phyloP scores from a whole-genome alignment of 2,329 filamentous ascomycete species.

The Trichoderma harzianum region DNA sequence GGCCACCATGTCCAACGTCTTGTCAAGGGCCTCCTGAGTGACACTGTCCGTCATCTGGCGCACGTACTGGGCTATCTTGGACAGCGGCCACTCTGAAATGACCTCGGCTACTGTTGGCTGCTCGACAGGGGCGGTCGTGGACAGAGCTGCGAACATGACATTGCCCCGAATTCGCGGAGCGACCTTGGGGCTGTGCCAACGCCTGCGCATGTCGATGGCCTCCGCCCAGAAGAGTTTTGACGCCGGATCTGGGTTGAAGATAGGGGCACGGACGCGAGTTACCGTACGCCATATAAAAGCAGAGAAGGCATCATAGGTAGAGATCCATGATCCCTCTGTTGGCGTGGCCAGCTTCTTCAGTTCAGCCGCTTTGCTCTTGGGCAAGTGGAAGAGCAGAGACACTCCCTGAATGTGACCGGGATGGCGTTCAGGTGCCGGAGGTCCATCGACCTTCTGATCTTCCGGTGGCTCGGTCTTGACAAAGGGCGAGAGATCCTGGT shows the following conservation, averaged over 20 bases:
- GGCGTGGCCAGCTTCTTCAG: constrained; percentile 1
- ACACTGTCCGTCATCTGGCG: constrained; percentile 3
- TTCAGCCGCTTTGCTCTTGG: constrained; percentile 1
- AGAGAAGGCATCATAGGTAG: constrained; percentile 3
- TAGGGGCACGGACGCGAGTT: not conserved
- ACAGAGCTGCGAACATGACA: constrained; percentile 1
- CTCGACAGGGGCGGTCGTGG: not conserved
- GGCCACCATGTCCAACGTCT: not conserved
- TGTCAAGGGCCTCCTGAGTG: not conserved
- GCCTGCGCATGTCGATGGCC: constrained; percentile 6
- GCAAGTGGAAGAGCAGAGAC: not conserved
- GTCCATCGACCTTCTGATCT: not conserved
- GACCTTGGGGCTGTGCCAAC: not conserved
- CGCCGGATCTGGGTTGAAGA: not conserved
- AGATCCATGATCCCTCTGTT: not conserved
- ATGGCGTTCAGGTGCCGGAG: not conserved
- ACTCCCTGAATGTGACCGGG: not conserved
- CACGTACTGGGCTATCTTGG: not conserved
- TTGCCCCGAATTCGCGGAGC: not conserved
- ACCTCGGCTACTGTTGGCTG: constrained; percentile 6
- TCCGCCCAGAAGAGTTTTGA: not conserved
- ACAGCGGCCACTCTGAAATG: constrained; percentile 1
- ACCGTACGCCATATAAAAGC: constrained; percentile 9
- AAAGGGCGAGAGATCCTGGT: not conserved
- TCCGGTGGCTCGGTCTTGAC: not conserved